Conservation (phyloP, 1,284 basidiomycete species). For the Trichosporon ovoides region DNA sequence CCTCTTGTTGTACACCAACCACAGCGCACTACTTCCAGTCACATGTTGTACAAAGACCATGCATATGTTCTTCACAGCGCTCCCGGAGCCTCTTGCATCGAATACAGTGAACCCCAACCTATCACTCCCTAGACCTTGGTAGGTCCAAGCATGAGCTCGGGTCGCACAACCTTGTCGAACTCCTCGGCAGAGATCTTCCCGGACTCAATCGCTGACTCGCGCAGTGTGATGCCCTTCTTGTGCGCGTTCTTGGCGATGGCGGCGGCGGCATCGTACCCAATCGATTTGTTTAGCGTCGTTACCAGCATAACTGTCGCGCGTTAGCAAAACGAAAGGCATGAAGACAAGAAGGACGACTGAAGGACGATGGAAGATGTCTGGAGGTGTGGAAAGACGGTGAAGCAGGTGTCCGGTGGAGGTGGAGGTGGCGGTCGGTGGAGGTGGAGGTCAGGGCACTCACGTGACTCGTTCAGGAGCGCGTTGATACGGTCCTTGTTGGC, state of each 20-base stretch:
- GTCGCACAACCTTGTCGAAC: constrained; percentile 92
- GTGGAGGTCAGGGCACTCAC: constrained; percentile 51
- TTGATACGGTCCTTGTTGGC: constrained; percentile 93
- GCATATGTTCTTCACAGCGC: too few species aligned
- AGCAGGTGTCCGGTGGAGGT: too few species aligned
- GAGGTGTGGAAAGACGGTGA: background rate
- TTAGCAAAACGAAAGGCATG: background rate
- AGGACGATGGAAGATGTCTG: constrained; percentile 4
- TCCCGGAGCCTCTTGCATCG: too few species aligned
- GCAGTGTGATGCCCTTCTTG: constrained; percentile 88
- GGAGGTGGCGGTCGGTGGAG: background rate
- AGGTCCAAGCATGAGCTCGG: constrained; percentile 56
- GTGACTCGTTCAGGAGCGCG: constrained; percentile 81
- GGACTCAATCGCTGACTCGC: constrained; percentile 84
- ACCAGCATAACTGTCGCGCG: too few species aligned
- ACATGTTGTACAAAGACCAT: too few species aligned
- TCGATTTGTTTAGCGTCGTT: constrained; percentile 40
- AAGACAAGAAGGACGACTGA: background rate
- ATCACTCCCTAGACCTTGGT: constrained; percentile 6
- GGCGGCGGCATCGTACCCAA: constrained; percentile 54
- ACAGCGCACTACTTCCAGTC: too few species aligned
- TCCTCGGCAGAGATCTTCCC: constrained; percentile 84
- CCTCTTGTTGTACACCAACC: too few species aligned
- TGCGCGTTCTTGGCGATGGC: constrained; percentile 99
- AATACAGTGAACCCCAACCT: too few species aligned